These are phyloP conservation scores for Suillus occidentalis DNA, from an alignment of 768 basidiomycete genomes.

Conservation along the genomic window DNA sequence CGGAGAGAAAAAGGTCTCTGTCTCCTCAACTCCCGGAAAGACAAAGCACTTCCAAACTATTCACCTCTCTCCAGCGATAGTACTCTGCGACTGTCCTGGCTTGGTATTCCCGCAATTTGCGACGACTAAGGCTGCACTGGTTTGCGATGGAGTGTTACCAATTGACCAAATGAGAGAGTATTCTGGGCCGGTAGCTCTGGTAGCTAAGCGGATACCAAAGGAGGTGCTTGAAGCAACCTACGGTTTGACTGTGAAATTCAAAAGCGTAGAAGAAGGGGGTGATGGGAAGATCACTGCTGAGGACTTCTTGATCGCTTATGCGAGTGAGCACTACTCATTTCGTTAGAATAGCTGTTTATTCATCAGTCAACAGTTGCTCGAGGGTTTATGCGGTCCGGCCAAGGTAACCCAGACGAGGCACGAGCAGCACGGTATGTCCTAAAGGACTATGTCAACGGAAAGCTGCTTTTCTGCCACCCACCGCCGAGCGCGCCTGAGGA, in stretches of 20 bases:
- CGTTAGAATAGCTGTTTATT: slow-evolving; percentile 12
- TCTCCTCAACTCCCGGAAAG: slow-evolving; percentile 96
- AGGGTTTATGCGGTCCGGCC: slow-evolving; percentile 89
- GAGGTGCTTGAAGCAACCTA: slow-evolving; percentile 88
- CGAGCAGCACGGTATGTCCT: slow-evolving; percentile 88
- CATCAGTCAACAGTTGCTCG: slow-evolving; percentile 68
- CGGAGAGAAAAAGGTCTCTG: slow-evolving; percentile 96
- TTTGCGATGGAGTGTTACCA: slow-evolving; percentile 95
- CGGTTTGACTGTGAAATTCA: slow-evolving; percentile 72
- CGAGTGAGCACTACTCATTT: slow-evolving; percentile 61
- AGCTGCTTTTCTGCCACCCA: slow-evolving; percentile 86
- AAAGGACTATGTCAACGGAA: slow-evolving; percentile 97
- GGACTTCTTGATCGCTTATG: slow-evolving; percentile 84
- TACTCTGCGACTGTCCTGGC: slow-evolving; percentile 96
- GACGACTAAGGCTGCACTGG: slow-evolving; percentile 91
- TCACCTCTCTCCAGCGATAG: slow-evolving; percentile 81
- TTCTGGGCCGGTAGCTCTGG: slow-evolving; percentile 77
- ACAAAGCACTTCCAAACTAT: slow-evolving; percentile 99
- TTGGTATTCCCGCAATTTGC: slow-evolving; percentile 98
- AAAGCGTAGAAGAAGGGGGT: slow-evolving; percentile 77
- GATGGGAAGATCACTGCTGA: slow-evolving; percentile 72
- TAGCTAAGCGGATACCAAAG: slow-evolving; percentile 77
- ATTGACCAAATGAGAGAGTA: slow-evolving; percentile 97
- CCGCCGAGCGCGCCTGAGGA: slow-evolving; percentile 70
- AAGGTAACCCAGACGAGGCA: slow-evolving; percentile 97